Evolutionary conservation across 2,329 filamentous ascomycete species (phyloP).

Genomic region (Aspergillus pseudonomiae): DNA sequence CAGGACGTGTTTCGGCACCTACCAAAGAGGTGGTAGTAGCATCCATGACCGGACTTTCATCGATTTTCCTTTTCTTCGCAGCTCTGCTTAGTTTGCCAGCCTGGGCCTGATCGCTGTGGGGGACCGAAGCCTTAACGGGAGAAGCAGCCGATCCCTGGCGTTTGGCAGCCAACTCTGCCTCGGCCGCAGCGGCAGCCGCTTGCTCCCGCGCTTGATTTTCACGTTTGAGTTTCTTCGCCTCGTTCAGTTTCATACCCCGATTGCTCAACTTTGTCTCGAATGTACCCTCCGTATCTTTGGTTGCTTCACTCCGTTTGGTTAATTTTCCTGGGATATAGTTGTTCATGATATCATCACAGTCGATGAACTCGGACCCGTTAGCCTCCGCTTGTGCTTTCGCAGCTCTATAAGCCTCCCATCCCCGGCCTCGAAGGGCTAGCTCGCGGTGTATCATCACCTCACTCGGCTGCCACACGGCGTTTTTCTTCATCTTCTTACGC

Average conservation of each 20-base stretch:
- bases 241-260: slow-evolving; percentile 63
- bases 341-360: slow-evolving; percentile 54
- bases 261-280: slow-evolving; percentile 59
- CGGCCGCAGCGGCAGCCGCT: slow-evolving; percentile 41
- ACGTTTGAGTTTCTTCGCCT: slow-evolving; percentile 64
- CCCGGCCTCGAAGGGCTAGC: slow-evolving; percentile 61
- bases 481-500: slow-evolving; percentile 72
- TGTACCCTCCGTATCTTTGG: slow-evolving; percentile 38
- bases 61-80: slow-evolving; percentile 58
- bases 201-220: slow-evolving; percentile 54
- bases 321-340: slow-evolving; percentile 42
- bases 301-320: slow-evolving; percentile 46
- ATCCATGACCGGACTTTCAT: slow-evolving; percentile 46
- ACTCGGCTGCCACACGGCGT: slow-evolving; percentile 68
- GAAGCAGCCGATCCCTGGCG: slow-evolving; percentile 13
- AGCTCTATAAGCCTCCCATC: slow-evolving; percentile 52
- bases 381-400: slow-evolving; percentile 56
- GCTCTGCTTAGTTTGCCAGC: slow-evolving; percentile 22
- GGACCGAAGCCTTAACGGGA: slow-evolving; percentile 12
- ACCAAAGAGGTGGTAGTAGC: slow-evolving; percentile 12
- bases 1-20: slow-evolving; percentile 27
- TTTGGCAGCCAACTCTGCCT: slow-evolving; percentile 25
- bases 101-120: slow-evolving; percentile 20
- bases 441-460: slow-evolving; percentile 69
- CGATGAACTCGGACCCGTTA: slow-evolving; percentile 58